These are phyloP conservation scores for Leccinum disarticulatum DNA, from an alignment of 768 basidiomycete genomes.

Conservation along the genomic window DNA sequence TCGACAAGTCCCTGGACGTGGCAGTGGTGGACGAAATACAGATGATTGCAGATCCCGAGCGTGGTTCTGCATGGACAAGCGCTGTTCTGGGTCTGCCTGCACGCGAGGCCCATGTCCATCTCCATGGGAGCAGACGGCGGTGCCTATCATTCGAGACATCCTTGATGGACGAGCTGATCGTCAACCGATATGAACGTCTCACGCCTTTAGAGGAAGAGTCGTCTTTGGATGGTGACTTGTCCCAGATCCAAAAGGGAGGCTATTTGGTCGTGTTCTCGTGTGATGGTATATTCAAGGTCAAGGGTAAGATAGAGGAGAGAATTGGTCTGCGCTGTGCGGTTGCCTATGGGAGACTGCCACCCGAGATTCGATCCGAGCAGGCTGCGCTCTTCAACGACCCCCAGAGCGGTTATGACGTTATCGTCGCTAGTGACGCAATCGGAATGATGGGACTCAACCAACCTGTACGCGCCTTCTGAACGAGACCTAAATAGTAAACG, in stretches of 20 bases:
- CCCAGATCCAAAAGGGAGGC: not conserved
- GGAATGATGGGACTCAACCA: conserved; percentile 92
- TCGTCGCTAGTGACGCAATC: conserved; percentile 93
- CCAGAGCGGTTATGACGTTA: conserved; percentile 76
- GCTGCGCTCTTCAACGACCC: conserved; percentile 89
- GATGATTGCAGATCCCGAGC: no score
- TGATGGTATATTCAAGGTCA: no score
- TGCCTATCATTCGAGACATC: conserved; percentile 67
- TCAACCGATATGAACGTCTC: conserved; percentile 85
- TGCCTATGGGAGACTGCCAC: conserved; percentile 89
- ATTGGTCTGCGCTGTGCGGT: conserved; percentile 35
- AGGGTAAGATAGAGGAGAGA: no score
- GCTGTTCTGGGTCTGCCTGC: no score
- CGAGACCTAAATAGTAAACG: not conserved
- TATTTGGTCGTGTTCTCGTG: no score
- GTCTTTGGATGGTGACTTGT: conserved; percentile 61
- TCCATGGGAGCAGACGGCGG: no score
- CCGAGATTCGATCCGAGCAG: conserved; percentile 90
- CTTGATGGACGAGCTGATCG: conserved; percentile 73
- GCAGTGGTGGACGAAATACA: no score
- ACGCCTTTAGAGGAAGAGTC: conserved; percentile 69
- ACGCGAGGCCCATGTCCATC: no score
- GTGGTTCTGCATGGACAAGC: no score
- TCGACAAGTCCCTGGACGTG: no score
- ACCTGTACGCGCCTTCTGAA: conserved; percentile 52